Percentiles rank a stretch among this genome's conserved stretches.
Conservation (phyloP, 1,284 basidiomycete species). For the Inonotus hispidus region DNA sequence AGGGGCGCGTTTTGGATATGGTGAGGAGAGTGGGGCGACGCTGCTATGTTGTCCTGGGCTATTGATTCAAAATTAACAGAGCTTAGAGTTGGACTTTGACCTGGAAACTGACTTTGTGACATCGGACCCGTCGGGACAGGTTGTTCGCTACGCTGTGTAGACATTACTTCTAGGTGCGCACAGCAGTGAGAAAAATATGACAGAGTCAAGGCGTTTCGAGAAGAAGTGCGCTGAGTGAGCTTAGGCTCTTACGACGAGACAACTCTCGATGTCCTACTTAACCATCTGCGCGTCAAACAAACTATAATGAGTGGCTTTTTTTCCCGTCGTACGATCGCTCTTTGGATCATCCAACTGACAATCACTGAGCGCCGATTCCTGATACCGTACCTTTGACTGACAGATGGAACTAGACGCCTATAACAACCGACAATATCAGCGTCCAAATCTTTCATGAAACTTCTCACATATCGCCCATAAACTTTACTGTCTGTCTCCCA, state of each 20-base stretch:
- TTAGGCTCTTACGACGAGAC: no score
- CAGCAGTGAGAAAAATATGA: not conserved
- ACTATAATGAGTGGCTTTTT: no score
- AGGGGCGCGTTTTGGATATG: not conserved
- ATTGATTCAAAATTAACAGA: not conserved
- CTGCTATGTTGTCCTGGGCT: not conserved
- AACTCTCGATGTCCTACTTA: no score
- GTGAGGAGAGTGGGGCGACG: not conserved
- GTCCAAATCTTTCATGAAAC: no score
- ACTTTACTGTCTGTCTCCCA: no score
- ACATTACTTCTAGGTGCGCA: not conserved
- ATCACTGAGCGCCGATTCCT: not conserved
- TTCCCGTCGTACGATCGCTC: not conserved
- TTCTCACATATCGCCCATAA: no score
- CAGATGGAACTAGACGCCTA: not conserved
- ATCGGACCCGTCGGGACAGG: not conserved
- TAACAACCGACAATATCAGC: not conserved
- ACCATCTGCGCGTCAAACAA: no score
- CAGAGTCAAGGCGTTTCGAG: not conserved
- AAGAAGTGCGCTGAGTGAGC: no score
- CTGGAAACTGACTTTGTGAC: not conserved
- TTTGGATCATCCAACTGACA: not conserved
- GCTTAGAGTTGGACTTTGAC: not conserved
- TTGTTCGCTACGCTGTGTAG: not conserved
- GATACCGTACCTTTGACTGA: not conserved